Percentiles rank a stretch among this genome's conserved stretches.
phyloP scores from a whole-genome alignment of 805 yeast species.

The Starmerella sirachaensis region DNA sequence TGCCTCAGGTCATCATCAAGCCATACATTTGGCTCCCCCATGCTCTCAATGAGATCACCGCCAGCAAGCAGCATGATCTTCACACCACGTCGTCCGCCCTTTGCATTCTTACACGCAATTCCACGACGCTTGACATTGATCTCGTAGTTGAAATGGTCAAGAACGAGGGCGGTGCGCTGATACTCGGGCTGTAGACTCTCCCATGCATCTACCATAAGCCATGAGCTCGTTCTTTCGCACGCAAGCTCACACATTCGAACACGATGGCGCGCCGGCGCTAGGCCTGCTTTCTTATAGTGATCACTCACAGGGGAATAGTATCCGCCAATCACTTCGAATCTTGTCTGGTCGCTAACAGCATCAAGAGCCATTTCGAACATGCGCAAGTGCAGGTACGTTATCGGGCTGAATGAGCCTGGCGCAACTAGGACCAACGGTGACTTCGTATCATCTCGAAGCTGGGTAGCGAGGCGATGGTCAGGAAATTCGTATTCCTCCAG shows the following conservation, averaged over 20 bases:
- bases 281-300: slow-evolving; percentile 83
- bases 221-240: slow-evolving; percentile 88
- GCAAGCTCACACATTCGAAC: slow-evolving; percentile 98
- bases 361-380: slow-evolving; percentile 99
- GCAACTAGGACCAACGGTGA: slow-evolving; percentile 90
- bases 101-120: slow-evolving; percentile 35
- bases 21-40: slow-evolving; percentile 99
- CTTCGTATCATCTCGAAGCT: slow-evolving; percentile 60
- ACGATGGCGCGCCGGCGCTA: slow-evolving; percentile 78
- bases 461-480: slow-evolving; percentile 65
- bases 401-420: slow-evolving; percentile 94
- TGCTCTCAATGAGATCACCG: slow-evolving; percentile 91
- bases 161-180: slow-evolving; percentile 86
- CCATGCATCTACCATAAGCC: slow-evolving; percentile 99
- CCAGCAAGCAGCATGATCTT: slow-evolving; percentile 95
- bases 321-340: slow-evolving; percentile 94
- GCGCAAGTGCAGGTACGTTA: slow-evolving; percentile 84
- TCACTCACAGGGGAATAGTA: slow-evolving; percentile 87
- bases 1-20: slow-evolving; percentile 92
- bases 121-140: slow-evolving; percentile 87
- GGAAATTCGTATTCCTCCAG: slow-evolving; percentile 71
- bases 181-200: slow-evolving; percentile 84
- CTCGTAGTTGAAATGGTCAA: slow-evolving; percentile 94
- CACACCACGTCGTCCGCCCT: slow-evolving; percentile 52
- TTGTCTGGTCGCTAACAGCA: slow-evolving; percentile 76